Base-by-base conservation (phyloP, 139 green algal genomes). In the Chlorokybus atmophyticus region DNA sequence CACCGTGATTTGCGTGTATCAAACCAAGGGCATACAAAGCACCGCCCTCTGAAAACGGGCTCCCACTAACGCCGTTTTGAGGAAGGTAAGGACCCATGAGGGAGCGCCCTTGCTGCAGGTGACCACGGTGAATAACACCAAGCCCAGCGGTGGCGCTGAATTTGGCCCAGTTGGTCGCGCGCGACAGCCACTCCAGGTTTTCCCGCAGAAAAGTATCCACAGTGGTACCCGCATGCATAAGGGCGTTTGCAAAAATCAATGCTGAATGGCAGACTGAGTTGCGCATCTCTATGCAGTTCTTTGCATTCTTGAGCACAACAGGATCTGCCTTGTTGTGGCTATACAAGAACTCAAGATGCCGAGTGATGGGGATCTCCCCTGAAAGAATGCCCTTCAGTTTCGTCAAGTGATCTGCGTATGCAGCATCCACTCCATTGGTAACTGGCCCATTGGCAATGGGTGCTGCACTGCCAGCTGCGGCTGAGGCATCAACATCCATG, bases 151-250 rank as follows among this genome's bases (percentile, higher is more conserved):
- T 98, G n/a, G 92, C 91, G 32, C 62, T 81, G 74, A 98, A 96
- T 70, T 96, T 97, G 56, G 89, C 85, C 91, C 91, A 98, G 82
- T 98, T 98, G 59, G 91, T 98, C 8, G 91, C 86, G 32, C 82
- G 78, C 19, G 67, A 76, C 55, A 98, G 79, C 90, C 90, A 98
- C 39, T 98, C 90, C 4, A 68, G 54, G 25, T 70, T 68, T 25
- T 93, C 83, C 1, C 90, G 73, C 63, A 98, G 69, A 69, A 98
- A 98, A 1, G 85, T 83, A 67, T 98, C 91, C 21, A 94, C 79
- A 0, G 83, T 93, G 24, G 91, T 98, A 35, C 91, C 91, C 3
- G 69, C 68, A 60, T 97, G 86, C 82, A 94, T 93, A 29, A 93
- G 66, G n/a, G 91, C 85, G 67, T 98, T 98, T 44, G 88, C 76